A percentile compares a stretch with the other conserved stretches of the same genome.
Evolutionary conservation across 1,284 basidiomycete species (phyloP).

Genomic region (Marasmius oreades): DNA sequence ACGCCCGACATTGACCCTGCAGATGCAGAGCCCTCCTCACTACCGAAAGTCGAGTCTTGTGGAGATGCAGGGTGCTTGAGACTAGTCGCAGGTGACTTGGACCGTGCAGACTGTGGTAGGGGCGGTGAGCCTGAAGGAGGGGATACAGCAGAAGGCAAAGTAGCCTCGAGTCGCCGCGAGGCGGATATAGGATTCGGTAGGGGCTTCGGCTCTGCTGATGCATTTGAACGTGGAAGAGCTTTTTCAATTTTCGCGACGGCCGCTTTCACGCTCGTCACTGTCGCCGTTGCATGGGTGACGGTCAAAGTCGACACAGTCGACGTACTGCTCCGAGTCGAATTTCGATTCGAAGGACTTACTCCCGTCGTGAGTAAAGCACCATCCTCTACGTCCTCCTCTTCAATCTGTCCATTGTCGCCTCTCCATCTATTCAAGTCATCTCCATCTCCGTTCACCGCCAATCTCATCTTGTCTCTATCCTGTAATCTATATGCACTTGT

Average conservation of each 20-base stretch:
- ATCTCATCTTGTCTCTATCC: constrained; percentile 1
- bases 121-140: constrained; percentile 2
- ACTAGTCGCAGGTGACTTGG: constrained; percentile 9
- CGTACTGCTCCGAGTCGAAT: constrained; percentile 45
- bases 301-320: constrained; percentile 46
- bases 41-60: constrained; percentile 38
- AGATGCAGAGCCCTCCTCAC: constrained; percentile 23
- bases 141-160: background rate
- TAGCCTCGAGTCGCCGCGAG: background rate
- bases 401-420: background rate
- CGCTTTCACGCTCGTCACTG: constrained; percentile 34
- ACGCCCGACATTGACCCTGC: constrained; percentile 32
- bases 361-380: constrained; percentile 17
- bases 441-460: background rate
- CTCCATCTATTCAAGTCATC: constrained; percentile 4
- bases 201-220: background rate
- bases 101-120: background rate
- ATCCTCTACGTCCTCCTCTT: constrained; percentile 14
- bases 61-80: constrained; percentile 34
- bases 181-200: background rate
- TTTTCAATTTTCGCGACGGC: constrained; percentile 33
- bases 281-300: constrained; percentile 38
- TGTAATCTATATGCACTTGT: constrained; percentile 7
- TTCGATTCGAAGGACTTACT: constrained; percentile 32
- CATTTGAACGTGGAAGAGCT: background rate